Base-by-base conservation (phyloP, 2,329 filamentous ascomycete species). In the Cladophialophora yegresii region DNA sequence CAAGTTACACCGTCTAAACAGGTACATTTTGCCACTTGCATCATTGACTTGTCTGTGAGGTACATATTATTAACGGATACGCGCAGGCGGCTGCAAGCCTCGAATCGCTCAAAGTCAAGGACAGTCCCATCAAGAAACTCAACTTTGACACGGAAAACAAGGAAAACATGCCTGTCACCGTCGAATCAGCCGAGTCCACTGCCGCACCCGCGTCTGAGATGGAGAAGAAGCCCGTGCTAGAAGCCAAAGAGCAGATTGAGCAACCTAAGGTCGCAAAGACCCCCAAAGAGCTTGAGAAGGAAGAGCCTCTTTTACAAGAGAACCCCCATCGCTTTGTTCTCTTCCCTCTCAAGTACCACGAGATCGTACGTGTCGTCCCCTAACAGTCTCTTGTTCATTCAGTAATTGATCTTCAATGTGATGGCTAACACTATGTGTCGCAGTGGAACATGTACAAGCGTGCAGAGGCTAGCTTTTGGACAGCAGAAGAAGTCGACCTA, bases 401-500 rank as follows among this genome's bases (percentile, higher is more conserved):
- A 30, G 6, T 6, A 13, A 13, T 43, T 33, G 28, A 62, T 67
- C 68, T 58, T 67, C 65, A 56, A 28, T 13, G 23, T 26, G n/a
- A 20, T 23, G 50, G 60, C 59, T 67, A 70, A 77, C 73, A 97
- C 93, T 97, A 80, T 57, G 22, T 20, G 40, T 54, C 49, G 36
- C 16, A 67, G 66, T 99, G 95, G 95, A 93, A 98, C 81, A 98
- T 98, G 93, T 99, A 99, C 87, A 99, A 99, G 88, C 98, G 98
- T 84, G 93, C 93, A 71, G 93, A 99, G 80, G 95, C 95, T 59
- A 98, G 95, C 50, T 99, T 99, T 89, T 99, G 95, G 95, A 99
- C 95, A 49, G 95, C 95, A 58, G 95, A 99, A 80, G 95, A 99
- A 84, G 98, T 99, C 73, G 95, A 99, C 80, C 87, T 99, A 58